Conservation (phyloP, 2,329 filamentous ascomycete species). For the Aspergillus niger region DNA sequence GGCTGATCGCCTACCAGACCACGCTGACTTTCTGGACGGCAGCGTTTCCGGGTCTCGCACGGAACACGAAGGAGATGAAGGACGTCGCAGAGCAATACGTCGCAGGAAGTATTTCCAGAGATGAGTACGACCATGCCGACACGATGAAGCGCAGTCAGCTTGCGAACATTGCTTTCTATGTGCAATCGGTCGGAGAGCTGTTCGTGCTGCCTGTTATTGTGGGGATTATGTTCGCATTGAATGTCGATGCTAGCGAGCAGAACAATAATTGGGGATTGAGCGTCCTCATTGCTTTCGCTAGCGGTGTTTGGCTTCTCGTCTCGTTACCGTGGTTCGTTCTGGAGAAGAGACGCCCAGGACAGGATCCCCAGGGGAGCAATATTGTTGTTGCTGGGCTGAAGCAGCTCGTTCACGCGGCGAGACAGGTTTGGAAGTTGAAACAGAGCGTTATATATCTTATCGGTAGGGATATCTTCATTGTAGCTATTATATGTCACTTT, state of each 20-base stretch:
- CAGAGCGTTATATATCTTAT: slow-evolving; percentile 68
- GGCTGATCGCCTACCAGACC: slow-evolving; percentile 66
- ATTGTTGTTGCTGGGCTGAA: slow-evolving; percentile 61
- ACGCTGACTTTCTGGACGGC: slow-evolving; percentile 71
- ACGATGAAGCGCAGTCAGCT: slow-evolving; percentile 65
- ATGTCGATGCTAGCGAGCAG: slow-evolving; percentile 59
- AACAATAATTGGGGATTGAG: slow-evolving; percentile 69
- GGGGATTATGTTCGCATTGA: slow-evolving; percentile 62
- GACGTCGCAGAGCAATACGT: slow-evolving; percentile 53
- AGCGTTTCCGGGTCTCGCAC: slow-evolving; percentile 60
- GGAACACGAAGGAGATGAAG: slow-evolving; percentile 56
- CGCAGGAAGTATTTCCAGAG: slow-evolving; percentile 56
- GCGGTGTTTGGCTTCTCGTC: slow-evolving; percentile 64
- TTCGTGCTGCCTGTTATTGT: slow-evolving; percentile 66
- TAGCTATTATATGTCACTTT: not conserved
- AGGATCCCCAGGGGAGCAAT: slow-evolving; percentile 50
- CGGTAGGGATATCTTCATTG: slow-evolving; percentile 39
- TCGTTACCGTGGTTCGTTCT: slow-evolving; percentile 68
- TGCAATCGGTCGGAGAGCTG: slow-evolving; percentile 64
- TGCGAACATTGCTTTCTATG: slow-evolving; percentile 65
- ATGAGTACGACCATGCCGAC: slow-evolving; percentile 63
- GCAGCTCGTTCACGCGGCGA: slow-evolving; percentile 61
- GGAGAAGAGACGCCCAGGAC: slow-evolving; percentile 65
- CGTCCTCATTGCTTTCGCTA: slow-evolving; percentile 66
- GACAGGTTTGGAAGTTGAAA: slow-evolving; percentile 64